Percentiles rank a stretch among this genome's conserved stretches.
phyloP scores from a whole-genome alignment of 2,329 filamentous ascomycete species.

The Didymella segeticola region DNA sequence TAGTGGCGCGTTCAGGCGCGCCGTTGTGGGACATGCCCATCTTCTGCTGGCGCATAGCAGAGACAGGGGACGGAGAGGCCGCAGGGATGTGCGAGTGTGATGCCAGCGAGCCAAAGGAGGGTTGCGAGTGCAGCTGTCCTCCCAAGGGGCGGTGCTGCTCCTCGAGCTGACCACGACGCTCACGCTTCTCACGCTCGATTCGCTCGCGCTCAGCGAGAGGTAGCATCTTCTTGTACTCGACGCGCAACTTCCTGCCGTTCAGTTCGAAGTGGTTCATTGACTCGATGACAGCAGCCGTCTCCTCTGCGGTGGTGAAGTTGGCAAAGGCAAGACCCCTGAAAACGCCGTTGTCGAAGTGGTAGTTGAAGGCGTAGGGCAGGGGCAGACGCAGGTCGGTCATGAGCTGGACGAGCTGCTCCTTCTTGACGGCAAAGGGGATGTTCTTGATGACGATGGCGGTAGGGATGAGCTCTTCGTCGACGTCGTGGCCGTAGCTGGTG shows the following conservation, averaged over 20 bases:
- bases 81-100: conserved; percentile 67
- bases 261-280: conserved; percentile 95
- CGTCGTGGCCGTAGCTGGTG: conserved; percentile 58
- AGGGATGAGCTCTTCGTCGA: conserved; percentile 89
- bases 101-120: conserved; percentile 81
- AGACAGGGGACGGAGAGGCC: conserved; percentile 72
- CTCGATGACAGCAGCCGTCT: conserved; percentile 91
- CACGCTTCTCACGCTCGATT: conserved; percentile 95
- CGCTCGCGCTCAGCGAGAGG: conserved; percentile 92
- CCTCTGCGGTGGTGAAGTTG: conserved; percentile 95
- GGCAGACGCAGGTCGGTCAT: conserved; percentile 96
- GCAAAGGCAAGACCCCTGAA: conserved; percentile 96
- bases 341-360: conserved; percentile 97
- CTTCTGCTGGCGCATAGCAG: conserved; percentile 57
- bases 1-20: conserved; percentile 23
- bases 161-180: conserved; percentile 92
- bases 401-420: conserved; percentile 88
- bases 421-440: conserved; percentile 97
- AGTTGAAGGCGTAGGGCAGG: conserved; percentile 98
- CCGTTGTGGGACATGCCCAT: conserved; percentile 46
- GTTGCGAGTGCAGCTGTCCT: conserved; percentile 78
- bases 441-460: conserved; percentile 99
- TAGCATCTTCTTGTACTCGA: conserved; percentile 99
- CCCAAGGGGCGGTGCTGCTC: conserved; percentile 87
- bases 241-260: conserved; percentile 89